Conservation (phyloP, 1,284 basidiomycete species). For the Boletus holoroseus region DNA sequence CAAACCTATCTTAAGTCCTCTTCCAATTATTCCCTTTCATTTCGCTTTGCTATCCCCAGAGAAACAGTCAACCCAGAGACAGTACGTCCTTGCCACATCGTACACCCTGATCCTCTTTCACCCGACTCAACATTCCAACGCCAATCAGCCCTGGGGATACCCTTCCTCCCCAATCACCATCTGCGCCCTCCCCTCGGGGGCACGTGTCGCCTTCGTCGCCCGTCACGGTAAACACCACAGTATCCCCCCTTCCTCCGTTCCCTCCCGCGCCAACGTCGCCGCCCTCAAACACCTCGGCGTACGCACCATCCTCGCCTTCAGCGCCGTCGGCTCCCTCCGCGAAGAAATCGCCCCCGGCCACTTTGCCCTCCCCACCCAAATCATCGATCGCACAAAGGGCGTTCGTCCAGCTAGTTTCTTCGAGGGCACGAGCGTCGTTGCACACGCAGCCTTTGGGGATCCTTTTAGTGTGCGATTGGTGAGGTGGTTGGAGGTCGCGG, state of each 20-base stretch:
- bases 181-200: conserved; percentile 72
- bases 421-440: conserved; percentile 75
- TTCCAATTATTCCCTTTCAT: neutral
- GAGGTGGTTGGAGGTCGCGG: conserved; percentile 62
- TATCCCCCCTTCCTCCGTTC: conserved; percentile 72
- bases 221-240: conserved; percentile 82
- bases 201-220: conserved; percentile 84
- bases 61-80: conserved; percentile 68
- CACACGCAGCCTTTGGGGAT: conserved; percentile 92
- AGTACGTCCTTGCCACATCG: conserved; percentile 43
- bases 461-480: conserved; percentile 72
- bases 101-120: neutral
- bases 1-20: neutral
- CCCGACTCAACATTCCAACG: neutral
- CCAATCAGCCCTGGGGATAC: conserved; percentile 81
- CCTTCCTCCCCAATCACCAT: conserved; percentile 92
- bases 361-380: conserved; percentile 86
- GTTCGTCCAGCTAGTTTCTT: conserved; percentile 86
- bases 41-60: conserved; percentile 37
- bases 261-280: conserved; percentile 88
- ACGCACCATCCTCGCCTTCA: conserved; percentile 87
- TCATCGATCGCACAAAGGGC: conserved; percentile 96
- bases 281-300: conserved; percentile 92
- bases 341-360: conserved; percentile 93
- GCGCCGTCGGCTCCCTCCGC: conserved; percentile 91